Conservation (phyloP, 805 yeast genomes). For the Danielia oregonensis region DNA sequence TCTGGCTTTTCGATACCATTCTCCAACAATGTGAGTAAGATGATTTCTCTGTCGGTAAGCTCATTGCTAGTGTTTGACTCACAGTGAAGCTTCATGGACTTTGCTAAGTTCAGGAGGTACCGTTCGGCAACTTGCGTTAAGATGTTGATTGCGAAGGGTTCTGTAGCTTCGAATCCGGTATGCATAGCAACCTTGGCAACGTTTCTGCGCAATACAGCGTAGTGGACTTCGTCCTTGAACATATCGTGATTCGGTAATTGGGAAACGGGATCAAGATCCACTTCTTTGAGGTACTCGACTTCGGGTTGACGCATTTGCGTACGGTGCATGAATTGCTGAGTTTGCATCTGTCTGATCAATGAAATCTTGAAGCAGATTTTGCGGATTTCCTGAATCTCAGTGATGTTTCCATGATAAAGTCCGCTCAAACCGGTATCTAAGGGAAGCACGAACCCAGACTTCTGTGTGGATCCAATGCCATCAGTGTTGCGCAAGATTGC, state of each 20-base stretch:
- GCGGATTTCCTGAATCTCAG: constrained; percentile 82
- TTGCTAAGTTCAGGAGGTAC: constrained; percentile 70
- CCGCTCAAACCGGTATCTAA: constrained; percentile 56
- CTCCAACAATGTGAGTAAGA: constrained; percentile 67
- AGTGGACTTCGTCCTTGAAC: constrained; percentile 57
- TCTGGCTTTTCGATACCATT: constrained; percentile 84
- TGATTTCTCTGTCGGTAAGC: constrained; percentile 38
- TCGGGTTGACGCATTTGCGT: constrained; percentile 71
- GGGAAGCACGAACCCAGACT: constrained; percentile 31
- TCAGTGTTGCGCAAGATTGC: constrained; percentile 23
- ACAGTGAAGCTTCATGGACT: constrained; percentile 63
- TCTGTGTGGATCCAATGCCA: constrained; percentile 13
- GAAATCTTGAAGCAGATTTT: constrained; percentile 85
- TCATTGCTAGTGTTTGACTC: constrained; percentile 57
- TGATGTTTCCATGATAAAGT: constrained; percentile 61
- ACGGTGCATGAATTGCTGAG: constrained; percentile 69
- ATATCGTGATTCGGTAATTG: constrained; percentile 67
- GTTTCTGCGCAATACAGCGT: constrained; percentile 61
- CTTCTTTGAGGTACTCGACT: constrained; percentile 55
- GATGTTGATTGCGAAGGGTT: constrained; percentile 71
- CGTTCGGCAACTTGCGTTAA: constrained; percentile 81
- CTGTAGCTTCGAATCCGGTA: constrained; percentile 84
- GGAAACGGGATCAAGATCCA: constrained; percentile 82
- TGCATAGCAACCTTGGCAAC: constrained; percentile 83
- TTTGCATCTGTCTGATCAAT: constrained; percentile 85